Percentiles rank a stretch among this genome's conserved stretches.
phyloP scores from a whole-genome alignment of 129 eudicot genomes.

The Ambrosia artemisiifolia region DNA sequence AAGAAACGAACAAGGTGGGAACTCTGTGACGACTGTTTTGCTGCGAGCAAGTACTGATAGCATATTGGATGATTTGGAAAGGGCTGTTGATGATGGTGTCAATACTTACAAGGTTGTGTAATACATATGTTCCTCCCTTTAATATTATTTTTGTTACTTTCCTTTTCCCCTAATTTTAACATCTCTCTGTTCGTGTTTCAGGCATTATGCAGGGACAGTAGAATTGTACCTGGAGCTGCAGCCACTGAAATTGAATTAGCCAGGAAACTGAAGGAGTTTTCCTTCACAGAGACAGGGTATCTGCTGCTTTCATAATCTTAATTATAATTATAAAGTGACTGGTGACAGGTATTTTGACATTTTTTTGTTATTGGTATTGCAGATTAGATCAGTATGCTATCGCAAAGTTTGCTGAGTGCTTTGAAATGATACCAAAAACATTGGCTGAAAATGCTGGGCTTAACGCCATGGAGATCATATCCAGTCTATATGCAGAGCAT shows the following conservation, averaged over 20 bases:
- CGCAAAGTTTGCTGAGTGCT: constrained; percentile 87
- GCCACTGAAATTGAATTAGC: constrained; percentile 97
- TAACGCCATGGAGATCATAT: constrained; percentile 91
- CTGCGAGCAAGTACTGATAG: constrained; percentile 95
- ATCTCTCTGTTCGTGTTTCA: constrained; percentile 19
- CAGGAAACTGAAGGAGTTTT: constrained; percentile 75
- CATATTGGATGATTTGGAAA: constrained; percentile 94
- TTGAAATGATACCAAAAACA: constrained; percentile 95
- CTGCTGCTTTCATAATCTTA: background rate
- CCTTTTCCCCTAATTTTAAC: background rate
- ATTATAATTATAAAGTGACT: background rate
- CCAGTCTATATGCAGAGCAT: constrained; percentile 85
- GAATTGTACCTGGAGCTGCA: constrained; percentile 94
- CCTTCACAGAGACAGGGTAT: constrained; percentile 89
- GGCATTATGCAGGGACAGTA: constrained; percentile 98
- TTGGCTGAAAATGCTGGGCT: constrained; percentile 97
- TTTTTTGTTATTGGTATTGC: constrained; percentile 12
- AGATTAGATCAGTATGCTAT: constrained; percentile 97
- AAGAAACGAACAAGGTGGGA: constrained; percentile 95
- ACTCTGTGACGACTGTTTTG: constrained; percentile 81
- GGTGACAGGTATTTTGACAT: background rate
- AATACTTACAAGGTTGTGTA: constrained; percentile 76
- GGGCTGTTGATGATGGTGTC: constrained; percentile 97
- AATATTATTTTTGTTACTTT: background rate
- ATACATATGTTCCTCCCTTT: background rate